Conservation (phyloP, 805 yeast genomes). For the Peterozyma xylosa region DNA sequence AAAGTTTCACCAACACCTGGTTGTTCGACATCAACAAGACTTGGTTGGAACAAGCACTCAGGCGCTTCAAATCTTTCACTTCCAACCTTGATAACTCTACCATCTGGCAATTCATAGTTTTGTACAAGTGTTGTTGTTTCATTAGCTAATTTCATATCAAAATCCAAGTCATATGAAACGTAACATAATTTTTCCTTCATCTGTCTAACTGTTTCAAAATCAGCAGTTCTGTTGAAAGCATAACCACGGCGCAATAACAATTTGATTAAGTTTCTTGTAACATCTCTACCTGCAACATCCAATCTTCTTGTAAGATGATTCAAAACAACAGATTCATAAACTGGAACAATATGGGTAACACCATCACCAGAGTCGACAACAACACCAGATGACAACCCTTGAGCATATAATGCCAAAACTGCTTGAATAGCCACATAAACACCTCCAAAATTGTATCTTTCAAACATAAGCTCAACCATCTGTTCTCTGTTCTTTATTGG, state of each 20-base stretch:
- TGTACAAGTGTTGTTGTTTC: slow-evolving; percentile 96
- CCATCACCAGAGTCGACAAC: slow-evolving; percentile 99
- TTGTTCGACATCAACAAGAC: slow-evolving; percentile 90
- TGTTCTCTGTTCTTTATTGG: slow-evolving; percentile 84
- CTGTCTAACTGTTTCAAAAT: slow-evolving; percentile 96
- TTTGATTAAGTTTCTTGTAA: slow-evolving; percentile 91
- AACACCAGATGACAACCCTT: slow-evolving; percentile 93
- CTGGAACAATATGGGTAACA: slow-evolving; percentile 97
- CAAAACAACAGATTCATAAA: slow-evolving; percentile 93
- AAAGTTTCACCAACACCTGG: slow-evolving; percentile 93
- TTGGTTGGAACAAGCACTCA: slow-evolving; percentile 95
- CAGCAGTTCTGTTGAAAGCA: slow-evolving; percentile 97
- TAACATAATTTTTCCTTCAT: slow-evolving; percentile 95
- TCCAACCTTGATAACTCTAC: slow-evolving; percentile 88
- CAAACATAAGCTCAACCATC: slow-evolving; percentile 92
- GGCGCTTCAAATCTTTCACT: slow-evolving; percentile 96
- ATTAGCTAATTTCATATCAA: slow-evolving; percentile 79
- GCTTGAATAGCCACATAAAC: slow-evolving; percentile 97
- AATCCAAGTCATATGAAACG: slow-evolving; percentile 87
- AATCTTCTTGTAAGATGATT: slow-evolving; percentile 87
- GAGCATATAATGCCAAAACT: slow-evolving; percentile 95
- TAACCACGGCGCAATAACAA: slow-evolving; percentile 91
- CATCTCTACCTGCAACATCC: slow-evolving; percentile 98
- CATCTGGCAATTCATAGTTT: slow-evolving; percentile 91
- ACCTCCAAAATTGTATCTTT: slow-evolving; percentile 83